Evolutionary conservation across 2,329 filamentous ascomycete genomes (phyloP).

Genomic region (Arthrobotrys musiformis): DNA sequence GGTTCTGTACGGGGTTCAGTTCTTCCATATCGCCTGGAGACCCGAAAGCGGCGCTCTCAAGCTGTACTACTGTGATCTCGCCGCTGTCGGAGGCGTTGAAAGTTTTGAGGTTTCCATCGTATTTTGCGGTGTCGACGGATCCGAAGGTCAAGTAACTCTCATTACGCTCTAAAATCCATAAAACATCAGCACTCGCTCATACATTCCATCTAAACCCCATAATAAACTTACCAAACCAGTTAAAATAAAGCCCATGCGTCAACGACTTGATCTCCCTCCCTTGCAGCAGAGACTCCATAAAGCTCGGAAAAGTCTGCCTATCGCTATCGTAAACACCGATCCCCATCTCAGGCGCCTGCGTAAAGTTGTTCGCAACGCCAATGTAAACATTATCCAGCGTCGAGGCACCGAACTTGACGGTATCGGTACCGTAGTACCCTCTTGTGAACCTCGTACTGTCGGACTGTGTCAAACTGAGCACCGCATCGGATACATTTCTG

Average conservation of each 20-base stretch:
- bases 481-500: constrained; percentile 33
- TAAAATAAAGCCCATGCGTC: constrained; percentile 39
- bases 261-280: constrained; percentile 34
- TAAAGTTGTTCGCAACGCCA: constrained; percentile 47
- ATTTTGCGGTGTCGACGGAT: constrained; percentile 41
- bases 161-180: constrained; percentile 30
- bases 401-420: constrained; percentile 22
- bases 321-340: constrained; percentile 44
- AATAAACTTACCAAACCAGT: constrained; percentile 32
- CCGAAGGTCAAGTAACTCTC: constrained; percentile 40
- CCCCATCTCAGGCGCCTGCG: constrained; percentile 32
- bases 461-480: constrained; percentile 28
- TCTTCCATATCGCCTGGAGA: constrained; percentile 21
- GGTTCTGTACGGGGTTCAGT: constrained; percentile 12
- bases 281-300: constrained; percentile 39
- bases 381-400: constrained; percentile 43
- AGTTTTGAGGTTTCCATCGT: constrained; percentile 41
- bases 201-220: not conserved
- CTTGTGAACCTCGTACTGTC: constrained; percentile 15
- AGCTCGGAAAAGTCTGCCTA: constrained; percentile 45
- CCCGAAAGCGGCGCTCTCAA: constrained; percentile 35
- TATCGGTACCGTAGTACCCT: constrained; percentile 47
- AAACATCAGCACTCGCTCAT: constrained; percentile 9
- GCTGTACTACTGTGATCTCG: constrained; percentile 34
- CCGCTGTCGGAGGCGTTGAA: constrained; percentile 25